Conservation (phyloP, 202 grass and related monocot genomes). For the Cymbopogon flexuosus region DNA sequence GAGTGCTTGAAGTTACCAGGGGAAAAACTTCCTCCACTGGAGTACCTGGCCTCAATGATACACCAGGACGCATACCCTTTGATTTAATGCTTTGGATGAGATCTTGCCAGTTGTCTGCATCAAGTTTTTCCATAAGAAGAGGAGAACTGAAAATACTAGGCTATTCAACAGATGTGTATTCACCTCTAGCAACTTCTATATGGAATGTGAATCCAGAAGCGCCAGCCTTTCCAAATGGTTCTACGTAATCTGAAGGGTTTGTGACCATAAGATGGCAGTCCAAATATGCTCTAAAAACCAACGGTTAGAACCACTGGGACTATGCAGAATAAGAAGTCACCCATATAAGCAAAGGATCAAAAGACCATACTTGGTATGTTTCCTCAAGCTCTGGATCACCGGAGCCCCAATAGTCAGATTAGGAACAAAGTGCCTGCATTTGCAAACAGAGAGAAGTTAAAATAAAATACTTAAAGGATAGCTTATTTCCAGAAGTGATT, state of each 20-base stretch:
- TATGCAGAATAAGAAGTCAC: not conserved
- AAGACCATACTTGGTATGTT: slow-evolving; percentile 70
- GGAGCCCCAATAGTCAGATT: slow-evolving; percentile 91
- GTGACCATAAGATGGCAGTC: slow-evolving; percentile 99
- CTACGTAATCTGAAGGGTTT: slow-evolving; percentile 81
- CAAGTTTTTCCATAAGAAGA: slow-evolving; percentile 20
- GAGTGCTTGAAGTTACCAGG: slow-evolving; percentile 43
- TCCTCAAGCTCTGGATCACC: slow-evolving; percentile 85
- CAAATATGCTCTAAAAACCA: slow-evolving; percentile 73
- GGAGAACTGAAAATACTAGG: slow-evolving; percentile 9
- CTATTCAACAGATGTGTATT: not conserved
- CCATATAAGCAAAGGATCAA: slow-evolving; percentile 15
- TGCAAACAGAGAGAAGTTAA: slow-evolving; percentile 12
- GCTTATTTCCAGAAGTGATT: not conserved
- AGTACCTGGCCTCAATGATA: slow-evolving; percentile 87
- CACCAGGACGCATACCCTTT: slow-evolving; percentile 83
- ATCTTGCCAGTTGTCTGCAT: slow-evolving; percentile 82
- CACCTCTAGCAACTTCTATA: slow-evolving; percentile 86
- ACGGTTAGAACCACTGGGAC: slow-evolving; percentile 8
- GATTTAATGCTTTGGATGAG: slow-evolving; percentile 66
- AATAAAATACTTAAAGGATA: slow-evolving; percentile 3
- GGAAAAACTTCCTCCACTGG: slow-evolving; percentile 81
- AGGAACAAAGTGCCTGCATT: slow-evolving; percentile 78
- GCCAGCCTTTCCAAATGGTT: slow-evolving; percentile 77
- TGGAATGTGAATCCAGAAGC: slow-evolving; percentile 99